Evolutionary conservation across 208 protist species (phyloP).

Genomic region (Wallacemonas collosoma): DNA sequence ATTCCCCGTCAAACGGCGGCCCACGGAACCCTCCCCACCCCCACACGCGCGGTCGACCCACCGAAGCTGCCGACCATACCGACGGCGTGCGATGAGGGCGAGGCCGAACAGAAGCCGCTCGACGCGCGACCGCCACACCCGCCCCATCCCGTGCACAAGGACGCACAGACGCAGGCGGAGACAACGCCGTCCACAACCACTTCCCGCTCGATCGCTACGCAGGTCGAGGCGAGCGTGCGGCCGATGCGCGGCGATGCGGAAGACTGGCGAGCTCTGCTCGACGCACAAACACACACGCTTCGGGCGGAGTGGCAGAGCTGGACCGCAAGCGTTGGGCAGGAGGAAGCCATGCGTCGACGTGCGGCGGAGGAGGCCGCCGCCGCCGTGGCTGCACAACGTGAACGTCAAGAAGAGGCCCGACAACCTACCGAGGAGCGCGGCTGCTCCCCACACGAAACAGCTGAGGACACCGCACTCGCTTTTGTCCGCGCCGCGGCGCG

Average conservation of each 20-base stretch:
- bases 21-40: not conserved
- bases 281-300: conserved; percentile 10
- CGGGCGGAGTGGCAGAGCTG: conserved; percentile 20
- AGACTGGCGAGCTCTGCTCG: not conserved
- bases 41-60: too few species aligned
- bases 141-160: too few species aligned
- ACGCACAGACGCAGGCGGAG: too few species aligned
- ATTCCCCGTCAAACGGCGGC: not conserved
- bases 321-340: not conserved
- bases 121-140: too few species aligned
- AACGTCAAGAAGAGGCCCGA: not conserved
- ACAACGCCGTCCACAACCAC: too few species aligned
- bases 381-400: not conserved
- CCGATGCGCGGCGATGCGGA: not conserved
- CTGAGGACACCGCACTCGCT: not conserved
- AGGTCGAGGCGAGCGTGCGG: not conserved
- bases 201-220: too few species aligned
- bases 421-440: not conserved
- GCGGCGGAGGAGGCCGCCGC: too few species aligned
- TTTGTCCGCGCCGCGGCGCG: not conserved
- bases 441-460: not conserved
- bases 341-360: too few species aligned
- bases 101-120: too few species aligned
- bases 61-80: not conserved
- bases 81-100: too few species aligned